These are phyloP conservation scores for Picea mariana DNA, from an alignment of 83 land plant genomes.

Conservation along the genomic window DNA sequence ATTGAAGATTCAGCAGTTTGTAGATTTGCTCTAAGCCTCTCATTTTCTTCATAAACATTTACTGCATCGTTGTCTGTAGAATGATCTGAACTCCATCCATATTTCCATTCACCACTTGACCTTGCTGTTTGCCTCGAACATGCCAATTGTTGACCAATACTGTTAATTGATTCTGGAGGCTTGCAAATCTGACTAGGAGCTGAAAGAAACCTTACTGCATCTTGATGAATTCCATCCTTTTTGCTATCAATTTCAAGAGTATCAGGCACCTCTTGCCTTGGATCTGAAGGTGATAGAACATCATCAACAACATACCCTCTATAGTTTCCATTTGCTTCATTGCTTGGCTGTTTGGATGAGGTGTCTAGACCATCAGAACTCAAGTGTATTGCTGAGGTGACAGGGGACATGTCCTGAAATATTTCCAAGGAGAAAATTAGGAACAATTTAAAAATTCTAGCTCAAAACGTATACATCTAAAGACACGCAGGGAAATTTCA, in stretches of 20 bases:
- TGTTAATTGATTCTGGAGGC: constrained; percentile 29
- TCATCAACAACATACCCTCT: constrained; percentile 38
- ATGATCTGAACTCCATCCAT: constrained; percentile 51
- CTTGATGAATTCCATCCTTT: constrained; percentile 40
- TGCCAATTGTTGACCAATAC: constrained; percentile 10
- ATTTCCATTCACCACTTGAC: constrained; percentile 39
- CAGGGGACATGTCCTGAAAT: not conserved
- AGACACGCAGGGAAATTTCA: not conserved
- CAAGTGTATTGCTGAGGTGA: not conserved
- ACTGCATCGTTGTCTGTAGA: constrained; percentile 48
- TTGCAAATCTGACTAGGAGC: constrained; percentile 30
- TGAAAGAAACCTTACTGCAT: constrained; percentile 20
- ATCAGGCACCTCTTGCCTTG: constrained; percentile 44
- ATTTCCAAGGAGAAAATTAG: not conserved
- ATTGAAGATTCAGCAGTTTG: constrained; percentile 62
- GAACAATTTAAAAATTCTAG: not conserved
- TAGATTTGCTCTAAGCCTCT: constrained; percentile 36
- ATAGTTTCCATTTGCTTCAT: constrained; percentile 28
- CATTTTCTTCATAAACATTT: constrained; percentile 47
- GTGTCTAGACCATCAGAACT: not conserved
- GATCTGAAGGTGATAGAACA: constrained; percentile 45
- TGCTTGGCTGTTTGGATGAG: not conserved
- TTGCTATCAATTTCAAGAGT: constrained; percentile 38
- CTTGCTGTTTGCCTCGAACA: constrained; percentile 19
- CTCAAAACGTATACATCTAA: not conserved